These are phyloP conservation scores for Diplodia mutila DNA, from an alignment of 2,329 filamentous ascomycete species.

Conservation along the genomic window DNA sequence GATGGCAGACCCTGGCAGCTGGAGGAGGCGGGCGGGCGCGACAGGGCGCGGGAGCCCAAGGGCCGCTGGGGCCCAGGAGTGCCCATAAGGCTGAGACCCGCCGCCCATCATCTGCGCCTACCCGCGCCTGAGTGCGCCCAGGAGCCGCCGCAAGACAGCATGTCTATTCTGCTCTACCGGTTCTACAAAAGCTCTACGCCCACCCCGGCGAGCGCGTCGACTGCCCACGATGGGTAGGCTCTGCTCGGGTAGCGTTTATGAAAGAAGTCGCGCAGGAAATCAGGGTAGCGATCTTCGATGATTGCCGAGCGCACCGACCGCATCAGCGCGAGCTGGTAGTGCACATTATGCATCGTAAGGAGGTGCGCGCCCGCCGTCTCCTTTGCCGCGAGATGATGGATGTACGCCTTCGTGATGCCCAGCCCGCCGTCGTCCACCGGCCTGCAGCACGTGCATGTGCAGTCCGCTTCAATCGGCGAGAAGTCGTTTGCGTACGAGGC, in stretches of 20 bases:
- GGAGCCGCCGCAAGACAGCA: not conserved
- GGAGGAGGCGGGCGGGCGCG: not conserved
- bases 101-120: slow-evolving; percentile 12
- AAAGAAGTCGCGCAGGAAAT: slow-evolving; percentile 80
- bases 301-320: slow-evolving; percentile 73
- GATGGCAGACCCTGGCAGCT: slow-evolving; percentile 12
- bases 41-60: too few species aligned
- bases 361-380: slow-evolving; percentile 89
- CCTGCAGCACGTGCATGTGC: slow-evolving; percentile 78
- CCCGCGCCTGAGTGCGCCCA: not conserved
- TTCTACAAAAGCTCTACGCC: slow-evolving; percentile 66
- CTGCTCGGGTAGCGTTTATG: slow-evolving; percentile 68
- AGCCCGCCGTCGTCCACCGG: slow-evolving; percentile 68
- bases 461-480: slow-evolving; percentile 78
- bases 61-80: slow-evolving; percentile 13
- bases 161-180: not conserved
- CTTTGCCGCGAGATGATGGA: slow-evolving; percentile 90
- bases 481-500: slow-evolving; percentile 79
- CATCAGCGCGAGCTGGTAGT: slow-evolving; percentile 89
- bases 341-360: slow-evolving; percentile 93
- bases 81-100: slow-evolving; percentile 18
- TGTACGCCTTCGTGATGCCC: slow-evolving; percentile 83
- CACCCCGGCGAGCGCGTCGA: slow-evolving; percentile 76
- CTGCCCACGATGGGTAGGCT: slow-evolving; percentile 81
- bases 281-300: slow-evolving; percentile 77